Percentiles rank a stretch among this genome's conserved stretches.
Evolutionary conservation across 805 yeast species (phyloP).

Genomic region (Diddensiella transvaalensis): DNA sequence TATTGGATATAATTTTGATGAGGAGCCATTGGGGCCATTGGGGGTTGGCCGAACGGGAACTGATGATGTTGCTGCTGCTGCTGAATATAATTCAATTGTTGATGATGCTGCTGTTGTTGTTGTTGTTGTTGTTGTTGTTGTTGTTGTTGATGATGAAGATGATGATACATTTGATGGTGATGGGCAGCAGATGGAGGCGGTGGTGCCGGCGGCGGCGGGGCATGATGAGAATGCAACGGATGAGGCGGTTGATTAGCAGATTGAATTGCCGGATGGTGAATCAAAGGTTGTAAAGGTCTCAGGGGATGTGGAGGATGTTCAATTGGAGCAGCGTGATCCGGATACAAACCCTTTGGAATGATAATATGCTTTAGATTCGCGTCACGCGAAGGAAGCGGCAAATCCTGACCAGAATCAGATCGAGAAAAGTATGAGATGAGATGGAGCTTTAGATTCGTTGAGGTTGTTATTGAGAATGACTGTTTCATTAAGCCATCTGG

Average conservation of each 20-base stretch:
- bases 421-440: slow-evolving; percentile 53
- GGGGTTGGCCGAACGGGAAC: slow-evolving; percentile 8
- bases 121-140: slow-evolving; percentile 11
- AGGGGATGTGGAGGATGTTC: neutral
- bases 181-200: neutral
- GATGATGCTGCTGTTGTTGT: slow-evolving; percentile 2
- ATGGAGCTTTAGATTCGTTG: slow-evolving; percentile 53
- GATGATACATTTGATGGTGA: slow-evolving; percentile 10
- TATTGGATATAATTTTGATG: neutral
- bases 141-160: slow-evolving; percentile 12
- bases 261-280: neutral
- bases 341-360: slow-evolving; percentile 38
- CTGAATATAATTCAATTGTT: neutral
- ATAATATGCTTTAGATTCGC: slow-evolving; percentile 34
- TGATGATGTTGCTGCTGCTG: slow-evolving; percentile 5
- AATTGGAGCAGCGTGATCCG: slow-evolving; percentile 30
- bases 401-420: slow-evolving; percentile 29
- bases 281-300: neutral
- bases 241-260: slow-evolving; percentile 6
- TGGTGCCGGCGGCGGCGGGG: slow-evolving; percentile 2
- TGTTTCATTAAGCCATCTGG: slow-evolving; percentile 60
- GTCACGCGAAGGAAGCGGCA: slow-evolving; percentile 47
- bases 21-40: neutral
- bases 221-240: slow-evolving; percentile 11
- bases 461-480: slow-evolving; percentile 54